Evolutionary conservation across 306 rosid species (phyloP), one percentile per base, ranked within the genome.

Genomic region (Cucurbita ficifolia): DNA sequence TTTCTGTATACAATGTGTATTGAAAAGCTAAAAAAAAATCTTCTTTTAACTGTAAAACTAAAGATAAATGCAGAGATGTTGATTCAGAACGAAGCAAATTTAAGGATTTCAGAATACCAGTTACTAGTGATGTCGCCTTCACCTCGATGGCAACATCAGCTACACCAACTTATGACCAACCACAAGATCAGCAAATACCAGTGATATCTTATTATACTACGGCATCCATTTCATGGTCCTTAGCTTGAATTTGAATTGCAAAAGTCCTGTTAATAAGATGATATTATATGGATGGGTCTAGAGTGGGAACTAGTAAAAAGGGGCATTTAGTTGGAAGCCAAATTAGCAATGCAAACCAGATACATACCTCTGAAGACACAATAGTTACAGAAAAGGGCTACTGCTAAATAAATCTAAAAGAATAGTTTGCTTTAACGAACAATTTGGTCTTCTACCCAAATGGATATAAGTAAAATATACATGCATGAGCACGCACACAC

Each of bases 101-200:
- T 68, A 68, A 68, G 40, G 55, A 46, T 68, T 45, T 68, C 40
- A 68, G 73, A 68, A 68, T 68, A 68, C 73, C 73, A 21, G 73
- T 68, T 68, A 24, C 73, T 43, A 68, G 21, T 68, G 73, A 68
- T 68, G 73, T 68, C 73, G 73, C 73, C 73, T 68, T 68, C 73
- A 68, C 55, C 55, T 14, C 55, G 45, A 68, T 68, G 73, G 73
- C 73, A 68, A 68, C 73, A 68, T 68, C 73, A 68, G 73, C 73
- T 68, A 68, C 73, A 68, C 73, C 73, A 68, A 68, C 73, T 68
- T 45, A 68, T 68, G 73, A 68, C 73, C 73, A 9, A 45, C 73
- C 55, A 65, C 52, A 43, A 19, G 70, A 63, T 65, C 72, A 43
- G 72, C 72, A 43, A 65, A 43, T 65, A 43, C 6, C 40, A 46